Evolutionary conservation across 2,329 filamentous ascomycete species (phyloP), one percentile per base, ranked within the genome.

Genomic region (Septoria petroselini): DNA sequence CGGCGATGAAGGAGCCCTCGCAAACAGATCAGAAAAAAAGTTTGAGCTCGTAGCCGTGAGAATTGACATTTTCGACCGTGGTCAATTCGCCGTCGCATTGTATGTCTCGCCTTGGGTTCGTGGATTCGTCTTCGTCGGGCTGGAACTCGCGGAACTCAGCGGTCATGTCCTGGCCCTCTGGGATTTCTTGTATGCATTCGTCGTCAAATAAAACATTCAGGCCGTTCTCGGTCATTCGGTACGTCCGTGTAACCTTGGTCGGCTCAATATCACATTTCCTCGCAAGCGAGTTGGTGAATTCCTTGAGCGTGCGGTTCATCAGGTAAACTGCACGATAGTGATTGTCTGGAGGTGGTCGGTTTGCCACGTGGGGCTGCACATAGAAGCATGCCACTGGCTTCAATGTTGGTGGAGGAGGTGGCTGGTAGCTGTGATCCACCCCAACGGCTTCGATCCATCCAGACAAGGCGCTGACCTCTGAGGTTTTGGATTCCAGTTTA

Each of bases 311-410:
- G 30, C 91, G 83, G 60, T 89, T 80, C 65, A 81, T 82, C 9
- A 97, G 74, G 67, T 98, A 98, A 11, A 97, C 77, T 5, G 93
- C 91, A 54, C 86, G 83, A 70, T 96, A 84, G 59, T 85, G 86
- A 53, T 83, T 81, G 29, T 80, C 76, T 25, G 76, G 70, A 3
- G 72, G 65, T 42, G 72, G 66, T 45, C 71, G 68, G 29, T 75
- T 76, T 19, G 76, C 68, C 11, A 78, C 70, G 42, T 79, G 52
- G 69, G 78, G 64, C 76, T 82, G 77, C 17, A 96, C 73, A 65
- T 95, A 97, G 68, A 97, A 90, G 72, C 91, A 96, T 41, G 91
- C 91, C 34, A 94, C 83, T 58, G 83, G 81, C 67, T 88, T 94
- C 15, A 82, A 74, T 7, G 77, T 73, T 50, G 79, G 81, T 62